Evolutionary conservation across 2,329 filamentous ascomycete genomes (phyloP).

Genomic region (Dactylellina haptotyla): DNA sequence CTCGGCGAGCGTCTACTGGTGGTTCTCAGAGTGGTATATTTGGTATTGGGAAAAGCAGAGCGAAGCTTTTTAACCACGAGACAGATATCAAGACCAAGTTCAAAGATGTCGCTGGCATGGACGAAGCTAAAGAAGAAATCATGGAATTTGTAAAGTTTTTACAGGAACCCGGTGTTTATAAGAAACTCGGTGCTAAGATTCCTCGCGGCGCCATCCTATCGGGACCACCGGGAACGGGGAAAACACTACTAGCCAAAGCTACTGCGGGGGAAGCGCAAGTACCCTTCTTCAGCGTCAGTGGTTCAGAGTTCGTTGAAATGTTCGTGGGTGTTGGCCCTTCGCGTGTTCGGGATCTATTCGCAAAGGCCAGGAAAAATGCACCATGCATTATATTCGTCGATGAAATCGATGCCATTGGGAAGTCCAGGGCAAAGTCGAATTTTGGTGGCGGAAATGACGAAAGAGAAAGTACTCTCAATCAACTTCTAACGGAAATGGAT

Average conservation of each 20-base stretch:
- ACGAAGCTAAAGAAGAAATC: constrained; percentile 97
- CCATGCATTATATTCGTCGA: constrained; percentile 99
- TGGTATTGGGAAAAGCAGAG: constrained; percentile 92
- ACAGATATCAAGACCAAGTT: constrained; percentile 97
- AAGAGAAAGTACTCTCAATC: constrained; percentile 94
- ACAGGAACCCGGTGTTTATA: constrained; percentile 90
- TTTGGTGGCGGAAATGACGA: constrained; percentile 95
- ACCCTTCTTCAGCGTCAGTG: constrained; percentile 97
- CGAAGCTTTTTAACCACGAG: constrained; percentile 98
- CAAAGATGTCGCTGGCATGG: constrained; percentile 94
- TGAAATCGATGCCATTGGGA: constrained; percentile 97
- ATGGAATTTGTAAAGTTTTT: constrained; percentile 99
- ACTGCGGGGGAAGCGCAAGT: constrained; percentile 97
- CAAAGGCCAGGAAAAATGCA: constrained; percentile 91
- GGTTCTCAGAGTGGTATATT: constrained; percentile 81
- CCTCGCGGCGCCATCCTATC: constrained; percentile 95
- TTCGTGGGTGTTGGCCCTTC: constrained; percentile 98
- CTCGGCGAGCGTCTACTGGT: constrained; percentile 76
- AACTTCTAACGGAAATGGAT: constrained; percentile 99
- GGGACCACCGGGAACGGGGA: constrained; percentile 97
- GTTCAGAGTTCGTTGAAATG: constrained; percentile 99
- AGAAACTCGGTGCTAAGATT: constrained; percentile 95
- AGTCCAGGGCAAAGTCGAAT: constrained; percentile 82
- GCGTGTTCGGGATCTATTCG: constrained; percentile 91
- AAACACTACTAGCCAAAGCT: constrained; percentile 95